Conservation (phyloP, 306 rosid genomes). For the Acacia crassicarpa region DNA sequence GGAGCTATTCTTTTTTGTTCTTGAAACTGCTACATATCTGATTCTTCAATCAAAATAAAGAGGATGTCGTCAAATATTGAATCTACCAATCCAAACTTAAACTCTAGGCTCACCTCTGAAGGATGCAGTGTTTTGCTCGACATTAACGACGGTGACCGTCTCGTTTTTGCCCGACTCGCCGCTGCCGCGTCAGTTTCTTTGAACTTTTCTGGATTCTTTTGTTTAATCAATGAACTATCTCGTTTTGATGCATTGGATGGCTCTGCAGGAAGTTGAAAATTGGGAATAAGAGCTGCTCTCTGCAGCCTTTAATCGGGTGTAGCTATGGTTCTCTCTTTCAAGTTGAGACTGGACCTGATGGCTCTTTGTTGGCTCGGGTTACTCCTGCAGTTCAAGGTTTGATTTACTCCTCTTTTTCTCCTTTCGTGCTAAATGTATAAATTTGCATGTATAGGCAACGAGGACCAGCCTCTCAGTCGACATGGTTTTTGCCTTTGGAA, state of each 20-base stretch:
- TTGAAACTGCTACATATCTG: not conserved
- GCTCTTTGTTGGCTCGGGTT: slow-evolving; percentile 50
- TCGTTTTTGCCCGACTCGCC: slow-evolving; percentile 88
- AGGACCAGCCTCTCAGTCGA: not conserved
- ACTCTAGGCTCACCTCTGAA: slow-evolving; percentile 68
- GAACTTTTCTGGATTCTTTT: not conserved
- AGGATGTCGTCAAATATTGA: slow-evolving; percentile 3
- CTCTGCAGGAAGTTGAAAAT: slow-evolving; percentile 75
- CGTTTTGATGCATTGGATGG: not conserved
- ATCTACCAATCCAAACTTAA: slow-evolving; percentile 16
- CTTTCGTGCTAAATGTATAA: not conserved
- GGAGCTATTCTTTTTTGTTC: not conserved
- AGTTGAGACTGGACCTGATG: slow-evolving; percentile 55
- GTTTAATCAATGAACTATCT: not conserved
- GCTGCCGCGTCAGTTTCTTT: slow-evolving; percentile 58
- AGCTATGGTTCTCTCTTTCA: slow-evolving; percentile 81
- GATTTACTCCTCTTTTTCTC: not conserved
- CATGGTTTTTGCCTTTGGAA: not conserved
- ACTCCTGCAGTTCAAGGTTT: slow-evolving; percentile 56
- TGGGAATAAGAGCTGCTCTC: slow-evolving; percentile 77
- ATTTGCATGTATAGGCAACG: not conserved
- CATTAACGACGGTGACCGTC: slow-evolving; percentile 88
- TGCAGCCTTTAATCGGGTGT: slow-evolving; percentile 72
- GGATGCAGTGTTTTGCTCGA: slow-evolving; percentile 96
- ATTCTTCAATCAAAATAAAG: slow-evolving; percentile 2